Evolutionary conservation across 2,329 filamentous ascomycete genomes (phyloP), one percentile per base, ranked within the genome.

Genomic region (Penicillium sp.): DNA sequence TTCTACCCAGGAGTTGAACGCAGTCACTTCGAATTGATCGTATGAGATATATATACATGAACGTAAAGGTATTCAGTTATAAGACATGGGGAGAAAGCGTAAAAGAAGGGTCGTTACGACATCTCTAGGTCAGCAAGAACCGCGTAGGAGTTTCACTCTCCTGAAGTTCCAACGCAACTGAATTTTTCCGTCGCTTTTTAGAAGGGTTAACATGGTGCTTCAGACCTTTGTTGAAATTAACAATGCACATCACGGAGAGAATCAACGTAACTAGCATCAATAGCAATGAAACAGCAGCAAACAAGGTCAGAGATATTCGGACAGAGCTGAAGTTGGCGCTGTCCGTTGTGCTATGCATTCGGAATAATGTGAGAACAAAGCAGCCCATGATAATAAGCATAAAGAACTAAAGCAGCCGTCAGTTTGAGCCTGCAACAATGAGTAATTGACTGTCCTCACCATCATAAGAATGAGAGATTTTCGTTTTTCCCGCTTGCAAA

Each of bases 161-260:
- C 22, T 49, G 45, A 14, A 53, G 50, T 13, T 53, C 50, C 16
- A 53, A 39, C 5, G 50, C 27, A 40, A 49, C 39, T 14, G 44
- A 48, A 2, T 14, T 24, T 21, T 53, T 53, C 16, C 45, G 16
- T 13, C 45, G 36, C 16, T 49, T 53, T 24, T 39, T 44, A 27
- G 50, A 31, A 7, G 39, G 14, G 1, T 39, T 40, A 14, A 49
- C 9, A 10, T 61, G 55, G 14, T 54, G 36, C 5, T 61, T 62
- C 39, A 62, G 40, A 11, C 60, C 60, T 45, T 62, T 62, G 11
- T 53, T 48, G 21, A 62, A 62, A 22, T 60, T 61, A 14, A 54
- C 9, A 11, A 62, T 61, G 45, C 60, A 62, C 41, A 55, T n/a
- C 31, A 60, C 48, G 11, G 55, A 56, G 32, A 55, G 61, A 36